Evolutionary conservation across 805 yeast species (phyloP).

Genomic region (Zygoascus tannicola): DNA sequence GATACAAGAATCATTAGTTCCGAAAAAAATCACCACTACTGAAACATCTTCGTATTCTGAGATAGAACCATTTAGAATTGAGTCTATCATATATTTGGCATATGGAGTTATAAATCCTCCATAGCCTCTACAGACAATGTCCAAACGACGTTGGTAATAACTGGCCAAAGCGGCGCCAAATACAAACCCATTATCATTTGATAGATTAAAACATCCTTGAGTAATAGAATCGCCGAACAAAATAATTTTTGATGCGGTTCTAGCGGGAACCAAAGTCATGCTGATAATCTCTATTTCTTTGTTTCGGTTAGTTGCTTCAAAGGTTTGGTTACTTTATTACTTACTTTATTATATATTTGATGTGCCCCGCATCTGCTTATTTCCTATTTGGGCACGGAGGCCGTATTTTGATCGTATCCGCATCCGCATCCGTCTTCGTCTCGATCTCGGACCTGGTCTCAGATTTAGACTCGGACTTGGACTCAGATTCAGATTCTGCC

Average conservation of each 20-base stretch:
- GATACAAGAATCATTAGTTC: conserved; percentile 64
- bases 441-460: no score
- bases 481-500: no score
- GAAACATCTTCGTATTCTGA: not conserved
- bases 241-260: conserved; percentile 35
- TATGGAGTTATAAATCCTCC: conserved; percentile 66
- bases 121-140: conserved; percentile 65
- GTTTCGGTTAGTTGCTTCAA: no score
- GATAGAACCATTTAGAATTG: conserved; percentile 21
- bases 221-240: conserved; percentile 69
- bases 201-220: conserved; percentile 39
- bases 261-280: not conserved
- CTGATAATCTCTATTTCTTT: no score
- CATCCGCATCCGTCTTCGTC: no score
- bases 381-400: no score
- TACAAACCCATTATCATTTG: conserved; percentile 31
- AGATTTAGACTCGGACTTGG: no score
- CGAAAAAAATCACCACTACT: conserved; percentile 55
- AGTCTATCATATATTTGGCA: conserved; percentile 38
- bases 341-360: no score
- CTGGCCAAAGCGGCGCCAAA: conserved; percentile 43
- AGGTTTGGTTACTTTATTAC: no score
- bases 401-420: no score
- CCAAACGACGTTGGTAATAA: conserved; percentile 35
- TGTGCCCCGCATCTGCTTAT: no score